These are phyloP conservation scores for Austroboletus eburneus DNA, from an alignment of 768 basidiomycete species.

Conservation along the genomic window DNA sequence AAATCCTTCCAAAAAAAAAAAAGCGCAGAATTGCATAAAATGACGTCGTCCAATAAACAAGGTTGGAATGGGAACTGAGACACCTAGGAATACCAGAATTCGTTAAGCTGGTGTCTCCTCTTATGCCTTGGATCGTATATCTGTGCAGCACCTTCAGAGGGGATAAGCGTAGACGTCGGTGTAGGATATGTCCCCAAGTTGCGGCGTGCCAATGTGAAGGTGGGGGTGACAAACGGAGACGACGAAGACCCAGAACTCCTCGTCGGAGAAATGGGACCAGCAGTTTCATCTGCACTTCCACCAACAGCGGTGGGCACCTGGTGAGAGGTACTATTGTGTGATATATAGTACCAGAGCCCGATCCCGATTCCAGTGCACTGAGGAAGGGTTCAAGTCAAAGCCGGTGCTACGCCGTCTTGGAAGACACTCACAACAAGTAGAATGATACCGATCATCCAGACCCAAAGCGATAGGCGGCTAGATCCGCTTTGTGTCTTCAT, in stretches of 20 bases:
- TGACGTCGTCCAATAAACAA: conserved; percentile 2
- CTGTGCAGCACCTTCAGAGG: conserved; percentile 2
- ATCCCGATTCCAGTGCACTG: conserved; percentile 53
- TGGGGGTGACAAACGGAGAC: conserved; percentile 52
- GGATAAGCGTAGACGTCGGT: conserved; percentile 11
- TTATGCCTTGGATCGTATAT: conserved; percentile 3
- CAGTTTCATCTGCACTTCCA: conserved; percentile 50
- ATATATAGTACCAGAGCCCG: conserved; percentile 55
- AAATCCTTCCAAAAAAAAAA: conserved; percentile 1
- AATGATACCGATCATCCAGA: conserved; percentile 64
- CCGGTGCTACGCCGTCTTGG: background rate
- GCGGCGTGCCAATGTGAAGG: conserved; percentile 52
- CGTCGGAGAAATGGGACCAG: conserved; percentile 16
- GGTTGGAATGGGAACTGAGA: background rate
- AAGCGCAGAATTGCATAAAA: conserved; percentile 4
- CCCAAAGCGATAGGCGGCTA: conserved; percentile 56
- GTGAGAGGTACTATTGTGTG: conserved; percentile 47
- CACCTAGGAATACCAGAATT: conserved; percentile 8
- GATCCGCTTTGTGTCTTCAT: conserved; percentile 53
- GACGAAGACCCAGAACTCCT: conserved; percentile 17
- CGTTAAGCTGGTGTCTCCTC: conserved; percentile 9
- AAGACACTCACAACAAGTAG: conserved; percentile 46
- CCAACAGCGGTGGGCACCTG: conserved; percentile 59
- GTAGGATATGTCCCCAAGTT: conserved; percentile 17
- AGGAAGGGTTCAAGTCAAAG: background rate